Evolutionary conservation across 2,329 filamentous ascomycete genomes (phyloP), one percentile per base, ranked within the genome.

Genomic region (Microcyclosporella mali): DNA sequence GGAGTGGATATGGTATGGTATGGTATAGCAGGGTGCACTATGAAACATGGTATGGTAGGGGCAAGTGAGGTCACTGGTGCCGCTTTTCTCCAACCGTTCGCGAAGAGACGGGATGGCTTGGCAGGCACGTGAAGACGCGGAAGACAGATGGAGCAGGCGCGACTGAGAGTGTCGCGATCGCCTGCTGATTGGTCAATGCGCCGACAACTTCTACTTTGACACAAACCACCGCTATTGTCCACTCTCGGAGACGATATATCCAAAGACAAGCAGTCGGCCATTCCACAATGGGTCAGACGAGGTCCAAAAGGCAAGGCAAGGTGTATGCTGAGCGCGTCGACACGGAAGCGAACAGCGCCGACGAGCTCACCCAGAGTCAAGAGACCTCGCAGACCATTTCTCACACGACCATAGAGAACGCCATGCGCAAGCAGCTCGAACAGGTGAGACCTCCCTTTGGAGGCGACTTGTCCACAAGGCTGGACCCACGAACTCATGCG

Each of bases 51-150:
- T 9, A 25, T 25, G 21, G 21, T 9, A 6, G 21, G 21, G 21
- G 21, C 21, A 9, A 25, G 21, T 25, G 21, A 25, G 21, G 21
- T 25, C 21, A 25, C 21, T 25, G n/a, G n/a, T n/a, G 21, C 21
- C 21, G 21, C 21, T 4, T 25, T 25, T 25, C 21, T 25, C 21
- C 21, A 25, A 25, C 21, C n/a, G n/a, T n/a, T n/a, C n/a, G n/a
- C n/a, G n/a, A n/a, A n/a, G n/a, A n/a, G n/a, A n/a, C n/a, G n/a
- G n/a, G n/a, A n/a, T n/a, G 21, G 21, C 21, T 25, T 25, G 21
- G 21, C 33, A 36, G 18, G 17, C 33, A 17, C 32, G 39, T 41
- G 11, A 33, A 40, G n/a, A n/a, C n/a, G n/a, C n/a, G n/a, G n/a
- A n/a, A n/a, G n/a, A n/a, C n/a, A n/a, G n/a, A n/a, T n/a, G n/a